Evolutionary conservation across 148 eudicot species (phyloP).

Genomic region (Amaranthus palmeri): DNA sequence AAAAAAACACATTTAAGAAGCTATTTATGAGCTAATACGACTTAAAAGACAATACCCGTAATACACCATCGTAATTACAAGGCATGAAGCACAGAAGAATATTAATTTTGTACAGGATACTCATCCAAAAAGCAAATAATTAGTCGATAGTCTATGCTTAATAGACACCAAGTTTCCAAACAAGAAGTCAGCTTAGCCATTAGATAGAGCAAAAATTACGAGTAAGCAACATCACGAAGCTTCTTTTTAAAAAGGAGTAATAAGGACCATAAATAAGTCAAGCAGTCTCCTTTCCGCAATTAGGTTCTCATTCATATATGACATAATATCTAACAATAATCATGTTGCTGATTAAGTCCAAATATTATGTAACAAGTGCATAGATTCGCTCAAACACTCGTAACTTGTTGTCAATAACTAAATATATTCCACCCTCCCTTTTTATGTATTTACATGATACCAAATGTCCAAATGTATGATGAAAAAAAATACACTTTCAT

Average conservation of each 20-base stretch:
- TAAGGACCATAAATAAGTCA: background rate
- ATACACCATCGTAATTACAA: background rate
- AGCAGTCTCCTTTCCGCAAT: background rate
- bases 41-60: background rate
- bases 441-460: background rate
- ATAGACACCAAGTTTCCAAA: background rate
- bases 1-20: constrained; percentile 19
- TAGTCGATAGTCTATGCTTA: too few species aligned
- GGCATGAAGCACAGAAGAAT: background rate
- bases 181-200: background rate
- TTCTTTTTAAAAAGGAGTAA: background rate
- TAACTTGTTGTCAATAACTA: background rate
- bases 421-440: background rate
- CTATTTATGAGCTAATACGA: background rate
- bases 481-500: background rate
- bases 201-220: background rate
- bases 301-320: background rate
- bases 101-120: too few species aligned
- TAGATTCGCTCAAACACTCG: background rate
- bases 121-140: too few species aligned
- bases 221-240: background rate
- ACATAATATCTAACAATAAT: background rate
- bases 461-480: background rate
- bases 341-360: background rate
- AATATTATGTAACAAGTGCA: background rate